Base-by-base conservation (phyloP, 2,329 filamentous ascomycete species). In the Sordariomycetes sp. region DNA sequence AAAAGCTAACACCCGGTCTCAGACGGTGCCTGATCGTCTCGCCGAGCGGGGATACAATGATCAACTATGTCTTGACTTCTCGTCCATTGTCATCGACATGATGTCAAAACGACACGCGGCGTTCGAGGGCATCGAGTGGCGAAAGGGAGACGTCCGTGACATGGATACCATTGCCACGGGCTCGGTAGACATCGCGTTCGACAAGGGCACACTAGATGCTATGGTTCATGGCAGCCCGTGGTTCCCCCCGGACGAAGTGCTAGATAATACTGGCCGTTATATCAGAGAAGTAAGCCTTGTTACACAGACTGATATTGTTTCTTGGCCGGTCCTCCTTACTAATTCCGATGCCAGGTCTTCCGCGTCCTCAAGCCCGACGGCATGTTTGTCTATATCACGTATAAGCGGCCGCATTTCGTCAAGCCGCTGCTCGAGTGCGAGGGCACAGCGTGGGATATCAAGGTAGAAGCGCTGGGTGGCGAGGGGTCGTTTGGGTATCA, bases 1-100 rank as follows among this genome's bases (percentile, higher is more conserved):
- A 20, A 59, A 43, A 28, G 14, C 35, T 37, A 7, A 37, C 35
- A 7, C 14, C 57, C 48, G 59, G 51, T 58, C 51, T 22, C 60
- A 83, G 79, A 77, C 74, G 1, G 69, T 85, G 5, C 79, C 81
- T 1, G 65, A 69, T 28, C 76, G 81, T 51, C 70, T 84, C 3
- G 65, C 71, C 5, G 59, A 65, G 6, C 67, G 67, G 11, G 78
- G 79, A 35, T 84, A 83, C 64, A 70, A 61, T 3, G 71, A 75
- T 37, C 80, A 85, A 63, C 67, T 79, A 4, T 82, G 79, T 61
- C 69, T 79, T 53, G 81, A 85, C 66, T 85, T 85, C 65, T 84
- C 81, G 0, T 59, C 71, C 1, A 72, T 77, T 0, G 77, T 80
- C 0, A 75, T 85, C 2, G 68, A 77, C 6, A 65, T 73, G n/a